These are phyloP conservation scores for Sarocladium oryzae DNA, from an alignment of 2,329 filamentous ascomycete genomes.

Conservation along the genomic window DNA sequence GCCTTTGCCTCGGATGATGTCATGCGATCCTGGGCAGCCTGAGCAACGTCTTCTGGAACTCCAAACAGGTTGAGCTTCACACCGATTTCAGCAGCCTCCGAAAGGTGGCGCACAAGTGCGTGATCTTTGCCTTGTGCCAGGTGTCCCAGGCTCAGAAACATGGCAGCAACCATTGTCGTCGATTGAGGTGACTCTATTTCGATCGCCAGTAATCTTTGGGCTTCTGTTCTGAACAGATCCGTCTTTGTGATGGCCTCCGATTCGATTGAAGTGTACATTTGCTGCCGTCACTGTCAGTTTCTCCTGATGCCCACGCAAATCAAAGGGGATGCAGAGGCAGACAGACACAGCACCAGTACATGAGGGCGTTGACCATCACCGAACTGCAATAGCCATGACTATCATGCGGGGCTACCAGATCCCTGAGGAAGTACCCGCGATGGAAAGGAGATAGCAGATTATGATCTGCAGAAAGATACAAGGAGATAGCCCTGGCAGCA, in stretches of 20 bases:
- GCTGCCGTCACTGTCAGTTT: slow-evolving; percentile 16
- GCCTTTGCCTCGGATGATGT: neutral
- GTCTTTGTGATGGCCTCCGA: slow-evolving; percentile 14
- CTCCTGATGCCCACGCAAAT: too few species aligned
- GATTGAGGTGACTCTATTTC: slow-evolving; percentile 16
- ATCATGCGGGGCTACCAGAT: slow-evolving; percentile 21
- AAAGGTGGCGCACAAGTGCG: slow-evolving; percentile 23
- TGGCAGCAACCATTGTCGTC: slow-evolving; percentile 23
- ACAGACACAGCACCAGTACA: slow-evolving; percentile 29
- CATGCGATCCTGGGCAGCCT: neutral
- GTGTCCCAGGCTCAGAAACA: slow-evolving; percentile 27
- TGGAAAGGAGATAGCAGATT: slow-evolving; percentile 31
- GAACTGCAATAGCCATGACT: slow-evolving; percentile 20
- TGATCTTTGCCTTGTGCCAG: slow-evolving; percentile 29
- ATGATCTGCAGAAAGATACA: slow-evolving; percentile 32
- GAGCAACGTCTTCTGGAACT: slow-evolving; percentile 9
- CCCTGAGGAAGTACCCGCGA: slow-evolving; percentile 25
- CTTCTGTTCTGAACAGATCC: slow-evolving; percentile 18
- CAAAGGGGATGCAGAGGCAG: neutral
- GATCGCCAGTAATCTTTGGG: slow-evolving; percentile 19
- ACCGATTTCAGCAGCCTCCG: slow-evolving; percentile 23
- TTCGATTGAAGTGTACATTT: slow-evolving; percentile 29
- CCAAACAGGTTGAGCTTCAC: slow-evolving; percentile 24
- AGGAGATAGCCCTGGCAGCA: slow-evolving; percentile 26
- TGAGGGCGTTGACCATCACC: slow-evolving; percentile 26